These are phyloP conservation scores for Ceratocystis destructans DNA, from an alignment of 2,329 filamentous ascomycete species.

Conservation along the genomic window DNA sequence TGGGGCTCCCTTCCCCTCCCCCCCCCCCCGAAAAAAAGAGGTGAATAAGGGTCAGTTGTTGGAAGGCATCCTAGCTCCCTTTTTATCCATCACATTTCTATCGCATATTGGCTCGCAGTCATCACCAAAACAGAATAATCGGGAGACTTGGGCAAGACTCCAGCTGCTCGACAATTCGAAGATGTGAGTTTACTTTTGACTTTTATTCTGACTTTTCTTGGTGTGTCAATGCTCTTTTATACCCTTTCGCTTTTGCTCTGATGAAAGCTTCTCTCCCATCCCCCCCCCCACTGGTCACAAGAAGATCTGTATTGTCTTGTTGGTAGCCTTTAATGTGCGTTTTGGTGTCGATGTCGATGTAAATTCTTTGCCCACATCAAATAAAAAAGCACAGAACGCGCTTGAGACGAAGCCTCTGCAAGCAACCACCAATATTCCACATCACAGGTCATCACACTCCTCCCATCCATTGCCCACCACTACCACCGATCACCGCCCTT, in stretches of 20 bases:
- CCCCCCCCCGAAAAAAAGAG: not conserved
- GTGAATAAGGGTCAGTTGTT: not conserved
- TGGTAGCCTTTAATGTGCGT: no score
- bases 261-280: no score
- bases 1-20: no score
- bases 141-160: no score
- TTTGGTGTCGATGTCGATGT: not conserved
- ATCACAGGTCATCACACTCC: no score
- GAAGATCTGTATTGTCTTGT: no score
- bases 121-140: not conserved
- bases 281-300: no score
- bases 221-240: not conserved
- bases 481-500: not conserved
- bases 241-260: not conserved
- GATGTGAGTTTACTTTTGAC: constrained; percentile 3
- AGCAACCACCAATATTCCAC: no score
- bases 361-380: no score
- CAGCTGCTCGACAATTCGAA: not conserved
- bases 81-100: constrained; percentile 6
- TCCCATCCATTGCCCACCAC: not conserved
- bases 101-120: constrained; percentile 3
- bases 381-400: no score
- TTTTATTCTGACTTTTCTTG: not conserved
- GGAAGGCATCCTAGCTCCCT: not conserved
- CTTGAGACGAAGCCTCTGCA: no score